Conservation (phyloP, 768 basidiomycete genomes). For the Coprinopsis cinerea region DNA sequence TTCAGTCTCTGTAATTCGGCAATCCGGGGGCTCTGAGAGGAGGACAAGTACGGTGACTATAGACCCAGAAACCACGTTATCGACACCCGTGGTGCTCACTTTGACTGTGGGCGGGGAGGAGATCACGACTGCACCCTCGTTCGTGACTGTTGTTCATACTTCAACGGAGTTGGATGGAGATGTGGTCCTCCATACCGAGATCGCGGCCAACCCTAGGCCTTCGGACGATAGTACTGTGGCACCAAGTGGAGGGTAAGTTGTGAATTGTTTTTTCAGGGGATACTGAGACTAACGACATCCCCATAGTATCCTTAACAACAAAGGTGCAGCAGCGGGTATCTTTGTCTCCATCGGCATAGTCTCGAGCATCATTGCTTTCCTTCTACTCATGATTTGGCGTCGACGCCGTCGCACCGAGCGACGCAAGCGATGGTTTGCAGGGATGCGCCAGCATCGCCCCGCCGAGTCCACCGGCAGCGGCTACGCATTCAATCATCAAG, state of each 20-base stretch:
- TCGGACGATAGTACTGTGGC: slow-evolving; percentile 11
- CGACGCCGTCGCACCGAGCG: slow-evolving; percentile 34
- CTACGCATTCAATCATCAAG: neutral
- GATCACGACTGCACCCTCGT: slow-evolving; percentile 35
- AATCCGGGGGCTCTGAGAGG: neutral
- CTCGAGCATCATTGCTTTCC: slow-evolving; percentile 38
- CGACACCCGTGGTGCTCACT: slow-evolving; percentile 36
- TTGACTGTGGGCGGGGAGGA: slow-evolving; percentile 27
- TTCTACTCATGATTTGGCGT: slow-evolving; percentile 37
- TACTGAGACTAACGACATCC: neutral
- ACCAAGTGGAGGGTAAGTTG: neutral
- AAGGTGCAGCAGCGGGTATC: slow-evolving; percentile 65
- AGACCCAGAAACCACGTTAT: slow-evolving; percentile 36
- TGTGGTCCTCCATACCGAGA: slow-evolving; percentile 43
- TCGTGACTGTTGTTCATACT: slow-evolving; percentile 41
- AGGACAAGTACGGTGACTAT: neutral
- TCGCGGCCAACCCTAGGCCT: slow-evolving; percentile 45
- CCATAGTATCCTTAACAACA: slow-evolving; percentile 57
- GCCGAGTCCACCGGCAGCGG: slow-evolving; percentile 1
- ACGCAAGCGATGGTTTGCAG: slow-evolving; percentile 30
- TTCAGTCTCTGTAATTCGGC: too few species aligned
- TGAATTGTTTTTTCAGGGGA: neutral
- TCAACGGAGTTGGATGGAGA: slow-evolving; percentile 41
- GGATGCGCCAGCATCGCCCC: slow-evolving; percentile 29
- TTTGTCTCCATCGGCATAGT: slow-evolving; percentile 64